phyloP scores from a whole-genome alignment of 345 rosid genomes.

The Populus pruinosa region DNA sequence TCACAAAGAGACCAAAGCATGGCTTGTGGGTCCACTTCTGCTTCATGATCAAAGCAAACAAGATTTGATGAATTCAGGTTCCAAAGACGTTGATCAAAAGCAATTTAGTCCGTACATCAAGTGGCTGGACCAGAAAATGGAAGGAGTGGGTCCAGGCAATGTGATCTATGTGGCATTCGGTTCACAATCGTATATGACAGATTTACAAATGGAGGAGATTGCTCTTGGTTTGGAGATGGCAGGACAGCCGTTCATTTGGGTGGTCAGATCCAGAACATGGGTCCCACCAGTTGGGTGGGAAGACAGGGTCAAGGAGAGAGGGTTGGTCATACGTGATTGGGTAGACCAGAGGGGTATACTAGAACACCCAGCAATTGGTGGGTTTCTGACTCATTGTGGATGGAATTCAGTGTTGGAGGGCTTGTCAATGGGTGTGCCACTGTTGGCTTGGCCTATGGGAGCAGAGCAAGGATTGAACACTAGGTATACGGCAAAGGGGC shows the following conservation, averaged over 20 bases:
- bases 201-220: conserved; percentile 11
- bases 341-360: conserved; percentile 13
- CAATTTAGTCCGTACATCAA: not conserved
- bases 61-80: no score
- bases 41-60: not conserved
- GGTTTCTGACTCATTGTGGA: conserved; percentile 17
- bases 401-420: conserved; percentile 33
- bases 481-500: not conserved
- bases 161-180: conserved; percentile 20
- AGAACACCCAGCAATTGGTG: conserved; percentile 2
- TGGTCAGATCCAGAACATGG: conserved; percentile 10
- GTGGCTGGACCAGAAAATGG: conserved; percentile 11
- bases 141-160: not conserved
- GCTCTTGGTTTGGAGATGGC: conserved; percentile 13
- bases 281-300: conserved; percentile 11
- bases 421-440: conserved; percentile 24
- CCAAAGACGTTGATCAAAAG: not conserved
- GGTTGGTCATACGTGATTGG: conserved; percentile 10
- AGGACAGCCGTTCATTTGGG: conserved; percentile 19
- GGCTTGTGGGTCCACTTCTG: conserved; percentile 15
- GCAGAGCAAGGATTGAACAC: conserved; percentile 35
- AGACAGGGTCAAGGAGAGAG: not conserved
- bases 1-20: conserved; percentile 8
- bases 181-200: not conserved
- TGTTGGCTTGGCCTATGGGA: conserved; percentile 24